Conservation (phyloP, 2,329 filamentous ascomycete genomes). For the Ilyonectria destructans region DNA sequence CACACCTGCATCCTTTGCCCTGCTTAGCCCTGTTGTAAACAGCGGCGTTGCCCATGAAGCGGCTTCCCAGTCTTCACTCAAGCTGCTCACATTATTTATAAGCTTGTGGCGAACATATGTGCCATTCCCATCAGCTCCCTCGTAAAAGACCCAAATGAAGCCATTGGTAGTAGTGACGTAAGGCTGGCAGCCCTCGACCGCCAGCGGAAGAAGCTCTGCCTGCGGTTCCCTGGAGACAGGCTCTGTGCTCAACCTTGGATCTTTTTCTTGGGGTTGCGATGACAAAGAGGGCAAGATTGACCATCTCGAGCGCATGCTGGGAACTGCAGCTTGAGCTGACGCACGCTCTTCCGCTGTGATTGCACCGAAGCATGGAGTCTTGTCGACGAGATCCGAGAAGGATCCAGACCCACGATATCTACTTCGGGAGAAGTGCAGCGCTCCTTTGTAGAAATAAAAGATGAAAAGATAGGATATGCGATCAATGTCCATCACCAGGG, state of each 20-base stretch:
- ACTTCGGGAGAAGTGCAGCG: conserved; percentile 2
- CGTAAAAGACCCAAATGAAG: conserved; percentile 21
- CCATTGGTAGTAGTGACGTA: conserved; percentile 6
- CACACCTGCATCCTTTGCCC: not conserved
- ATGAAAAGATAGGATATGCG: not conserved
- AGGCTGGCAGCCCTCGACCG: conserved; percentile 17
- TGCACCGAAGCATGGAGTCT: not conserved
- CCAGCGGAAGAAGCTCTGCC: not conserved
- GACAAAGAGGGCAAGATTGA: not conserved
- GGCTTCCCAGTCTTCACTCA: conserved; percentile 8
- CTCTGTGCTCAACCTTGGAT: not conserved
- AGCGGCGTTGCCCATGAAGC: conserved; percentile 3
- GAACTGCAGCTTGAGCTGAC: not conserved
- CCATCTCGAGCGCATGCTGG: conserved; percentile 6
- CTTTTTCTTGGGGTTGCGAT: not conserved
- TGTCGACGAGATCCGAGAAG: conserved; percentile 13
- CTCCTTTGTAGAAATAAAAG: conserved; percentile 16
- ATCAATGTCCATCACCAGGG: not conserved
- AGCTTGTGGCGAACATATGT: conserved; percentile 14
- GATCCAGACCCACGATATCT: conserved; percentile 18
- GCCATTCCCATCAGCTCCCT: conserved; percentile 13
- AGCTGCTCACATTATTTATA: not conserved
- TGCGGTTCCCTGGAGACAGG: not conserved
- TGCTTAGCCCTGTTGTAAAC: not conserved
- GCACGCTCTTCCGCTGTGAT: not conserved